Evolutionary conservation across 2,329 filamentous ascomycete genomes (phyloP), one percentile per base, ranked within the genome.

Genomic region (Ceratocystiopsis minuta): DNA sequence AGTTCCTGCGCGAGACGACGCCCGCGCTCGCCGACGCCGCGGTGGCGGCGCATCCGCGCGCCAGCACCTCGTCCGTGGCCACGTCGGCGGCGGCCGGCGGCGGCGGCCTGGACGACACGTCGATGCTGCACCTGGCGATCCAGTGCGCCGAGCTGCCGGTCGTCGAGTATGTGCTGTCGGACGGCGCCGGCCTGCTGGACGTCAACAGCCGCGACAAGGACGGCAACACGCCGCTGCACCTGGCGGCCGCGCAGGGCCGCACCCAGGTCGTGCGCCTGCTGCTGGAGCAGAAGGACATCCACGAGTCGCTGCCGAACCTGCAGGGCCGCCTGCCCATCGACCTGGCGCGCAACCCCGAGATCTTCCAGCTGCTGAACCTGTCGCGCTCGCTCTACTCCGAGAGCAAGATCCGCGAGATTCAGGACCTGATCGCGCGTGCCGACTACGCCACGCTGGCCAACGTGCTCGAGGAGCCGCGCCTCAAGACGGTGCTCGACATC

Each of bases 121-220:
- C 84, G 2, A 80, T 96, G 36, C 68, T 98, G 34, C 88, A 98
- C 58, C 68, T 98, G 35, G 87, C 90, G 20, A 85, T 96, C 37
- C 90, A 98, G 60, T 96, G 88, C 60, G 88, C 90, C 39, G 90
- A 96, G 57, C 72, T 80, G 39, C 78, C 84, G 16, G 86, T 98
- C 24, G 81, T 98, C 42, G 87, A 98, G 57, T 95, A 88, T 54
- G 80, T 96, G n/a, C 63, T 98, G 36, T 87, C 85, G 2, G 72
- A 84, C 47, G 75, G 80, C 28, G 68, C 65, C 14, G 67, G 65
- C 36, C 64, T 65, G 41, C 66, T 92, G 42, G 86, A 96, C 54
- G 65, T 96, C 57, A 98, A 96, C 58, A 78, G 81, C 35, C 77
- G 82, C 46, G 90, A 98, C 60, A 80, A 81, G 51, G 88, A 96